These are phyloP conservation scores for Lanzia echinophila DNA, from an alignment of 2,329 filamentous ascomycete genomes.

Conservation along the genomic window DNA sequence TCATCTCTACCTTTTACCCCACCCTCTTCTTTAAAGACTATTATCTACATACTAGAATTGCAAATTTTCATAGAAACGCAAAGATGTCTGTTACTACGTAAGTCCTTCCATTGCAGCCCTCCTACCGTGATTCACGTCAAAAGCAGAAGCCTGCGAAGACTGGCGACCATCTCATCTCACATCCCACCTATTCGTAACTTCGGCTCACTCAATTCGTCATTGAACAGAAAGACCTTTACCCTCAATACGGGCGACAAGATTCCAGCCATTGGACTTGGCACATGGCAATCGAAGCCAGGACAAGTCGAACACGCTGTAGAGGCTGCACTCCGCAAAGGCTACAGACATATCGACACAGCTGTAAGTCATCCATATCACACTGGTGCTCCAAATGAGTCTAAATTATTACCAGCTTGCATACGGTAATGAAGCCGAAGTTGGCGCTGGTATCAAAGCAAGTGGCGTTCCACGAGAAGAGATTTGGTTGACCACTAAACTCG, in stretches of 20 bases:
- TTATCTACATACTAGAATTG: background rate
- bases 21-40: background rate
- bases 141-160: slow-evolving; percentile 10
- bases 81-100: slow-evolving; percentile 29
- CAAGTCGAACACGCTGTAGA: slow-evolving; percentile 67
- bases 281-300: slow-evolving; percentile 65
- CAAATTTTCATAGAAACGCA: background rate
- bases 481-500: slow-evolving; percentile 74
- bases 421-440: slow-evolving; percentile 67
- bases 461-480: slow-evolving; percentile 60
- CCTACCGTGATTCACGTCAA: slow-evolving; percentile 13
- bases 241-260: slow-evolving; percentile 75
- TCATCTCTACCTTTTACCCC: background rate
- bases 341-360: slow-evolving; percentile 66
- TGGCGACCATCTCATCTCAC: slow-evolving; percentile 7
- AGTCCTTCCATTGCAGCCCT: slow-evolving; percentile 9
- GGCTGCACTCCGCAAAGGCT: slow-evolving; percentile 58
- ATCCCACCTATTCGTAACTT: background rate
- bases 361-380: slow-evolving; percentile 11
- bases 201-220: slow-evolving; percentile 16
- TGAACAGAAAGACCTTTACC: slow-evolving; percentile 48
- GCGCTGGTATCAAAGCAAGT: slow-evolving; percentile 58
- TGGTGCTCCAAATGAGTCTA: background rate
- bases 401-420: slow-evolving; percentile 50
- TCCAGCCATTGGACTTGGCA: slow-evolving; percentile 68